Evolutionary conservation across 192 early-diverging fungal genomes (phyloP), one percentile per base, ranked within the genome.

Genomic region (Backusella australiensis): DNA sequence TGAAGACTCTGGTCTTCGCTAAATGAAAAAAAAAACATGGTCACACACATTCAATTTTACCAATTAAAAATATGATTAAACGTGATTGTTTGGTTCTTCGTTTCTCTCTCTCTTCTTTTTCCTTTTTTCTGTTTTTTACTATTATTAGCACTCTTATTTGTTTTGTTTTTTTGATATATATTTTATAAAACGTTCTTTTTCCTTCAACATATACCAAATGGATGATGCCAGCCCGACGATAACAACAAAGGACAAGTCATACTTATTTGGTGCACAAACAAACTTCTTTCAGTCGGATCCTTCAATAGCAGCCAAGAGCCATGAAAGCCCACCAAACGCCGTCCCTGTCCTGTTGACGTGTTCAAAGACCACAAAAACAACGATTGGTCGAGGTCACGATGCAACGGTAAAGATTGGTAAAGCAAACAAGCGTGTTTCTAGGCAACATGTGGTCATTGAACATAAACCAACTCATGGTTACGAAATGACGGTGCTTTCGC

Each of bases 401-500:
- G 81, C 83, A 26, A 81, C 78, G 34, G 49, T 86, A 41, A 80
- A 84, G 59, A 74, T 86, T 49, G 85, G 85, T 0, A 77, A 76
- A 56, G 34, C 78, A 26, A 86, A 86, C 71, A 82, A 82, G 46
- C 80, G 81, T 49, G 79, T 86, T 23, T 86, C 85, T 17, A 80
- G 85, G 59, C 74, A 78, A 15, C 85, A 86, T 80, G 79, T 84
- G 0, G 80, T 81, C 15, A 72, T 86, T 59, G 75, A 86, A 56
- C 81, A 80, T 74, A 79, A 74, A 42, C 21, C 35, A 15, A 74
- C 72, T 11, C 34, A 41, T 6, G 38, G 49, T 15, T 86, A 83
- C 38, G 79, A 82, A 56, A 74, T 86, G 26, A 83, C 71, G 4
- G 79, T 86, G 17, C 73, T 83, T 6, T 83, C 82, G 8, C 80